phyloP scores from a whole-genome alignment of 192 early-diverging fungal species.

The Podila minutissima region DNA sequence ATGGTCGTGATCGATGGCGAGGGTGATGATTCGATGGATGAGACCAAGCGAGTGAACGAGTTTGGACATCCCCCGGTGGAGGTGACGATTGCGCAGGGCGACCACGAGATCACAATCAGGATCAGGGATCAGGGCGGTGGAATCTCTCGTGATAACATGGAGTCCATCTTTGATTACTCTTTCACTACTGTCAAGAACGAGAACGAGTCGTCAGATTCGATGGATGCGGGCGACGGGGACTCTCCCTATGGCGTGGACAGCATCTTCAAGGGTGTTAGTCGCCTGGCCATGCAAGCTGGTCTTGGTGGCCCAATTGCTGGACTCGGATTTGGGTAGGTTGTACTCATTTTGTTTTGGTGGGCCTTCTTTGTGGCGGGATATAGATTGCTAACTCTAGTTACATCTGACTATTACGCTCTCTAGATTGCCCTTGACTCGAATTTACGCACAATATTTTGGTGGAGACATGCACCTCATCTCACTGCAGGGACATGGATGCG shows the following conservation, averaged over 20 bases:
- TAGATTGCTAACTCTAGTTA: too few species aligned
- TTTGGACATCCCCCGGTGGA: slow-evolving; percentile 79
- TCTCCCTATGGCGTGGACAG: slow-evolving; percentile 42
- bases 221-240: slow-evolving; percentile 24
- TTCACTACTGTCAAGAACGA: slow-evolving; percentile 87
- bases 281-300: slow-evolving; percentile 86
- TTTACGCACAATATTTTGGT: slow-evolving; percentile 95
- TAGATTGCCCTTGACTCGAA: slow-evolving; percentile 87
- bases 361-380: too few species aligned
- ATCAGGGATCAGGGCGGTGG: slow-evolving; percentile 95
- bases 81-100: slow-evolving; percentile 83
- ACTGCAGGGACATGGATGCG: slow-evolving; percentile 89
- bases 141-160: slow-evolving; percentile 78
- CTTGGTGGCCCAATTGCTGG: slow-evolving; percentile 94
- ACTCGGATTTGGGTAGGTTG: slow-evolving; percentile 58
- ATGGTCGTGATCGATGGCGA: slow-evolving; percentile 26
- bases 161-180: slow-evolving; percentile 90
- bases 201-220: slow-evolving; percentile 59
- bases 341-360: slow-evolving; percentile 6
- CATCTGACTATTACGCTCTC: slow-evolving; percentile 53
- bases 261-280: slow-evolving; percentile 79
- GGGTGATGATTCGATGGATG: slow-evolving; percentile 16
- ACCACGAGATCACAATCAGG: slow-evolving; percentile 84
- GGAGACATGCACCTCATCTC: slow-evolving; percentile 86
- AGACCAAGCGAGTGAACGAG: slow-evolving; percentile 47